Percentiles rank a stretch among this genome's conserved stretches.
Conservation (phyloP, 1,139 yeast genomes). For the Williopsis jadinii region DNA sequence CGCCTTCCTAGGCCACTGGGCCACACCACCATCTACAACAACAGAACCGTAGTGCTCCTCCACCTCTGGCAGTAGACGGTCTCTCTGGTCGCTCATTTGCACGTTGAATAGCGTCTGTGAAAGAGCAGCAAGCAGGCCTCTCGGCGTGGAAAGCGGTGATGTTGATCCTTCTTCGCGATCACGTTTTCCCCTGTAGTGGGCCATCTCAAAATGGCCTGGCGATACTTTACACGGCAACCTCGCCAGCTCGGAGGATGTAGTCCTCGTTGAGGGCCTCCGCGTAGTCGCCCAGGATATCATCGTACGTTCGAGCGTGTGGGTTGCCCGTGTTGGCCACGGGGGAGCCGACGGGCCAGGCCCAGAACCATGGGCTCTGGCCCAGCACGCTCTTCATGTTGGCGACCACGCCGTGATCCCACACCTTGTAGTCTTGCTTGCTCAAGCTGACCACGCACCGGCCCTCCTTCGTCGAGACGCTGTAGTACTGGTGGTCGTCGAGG, state of each 20-base stretch:
- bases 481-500: slow-evolving; percentile 7
- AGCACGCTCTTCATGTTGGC: slow-evolving; percentile 18
- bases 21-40: too few relatives aligned
- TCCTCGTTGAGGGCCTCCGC: slow-evolving; percentile 5
- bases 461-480: slow-evolving; percentile 8
- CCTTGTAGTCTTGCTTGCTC: slow-evolving; percentile 15
- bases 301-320: slow-evolving; percentile 4
- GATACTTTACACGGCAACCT: neutral
- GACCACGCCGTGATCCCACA: slow-evolving; percentile 23
- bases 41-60: too few relatives aligned
- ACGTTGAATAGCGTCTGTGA: too few relatives aligned
- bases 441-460: slow-evolving; percentile 23
- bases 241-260: neutral
- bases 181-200: too few relatives aligned
- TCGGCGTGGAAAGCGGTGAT: too few relatives aligned
- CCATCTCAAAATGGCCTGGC: too few relatives aligned
- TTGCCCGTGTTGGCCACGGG: neutral
- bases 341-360: neutral
- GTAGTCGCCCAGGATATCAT: slow-evolving; percentile 14
- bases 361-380: slow-evolving; percentile 9
- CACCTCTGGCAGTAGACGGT: too few relatives aligned
- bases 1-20: too few relatives aligned
- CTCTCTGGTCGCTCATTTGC: too few relatives aligned
- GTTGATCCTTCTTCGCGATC: too few relatives aligned
- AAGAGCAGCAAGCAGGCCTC: too few relatives aligned